A percentile compares a stretch with the other conserved stretches of the same genome.
Conservation (phyloP, 2,329 filamentous ascomycete genomes). For the Neofusicoccum cordaticola region DNA sequence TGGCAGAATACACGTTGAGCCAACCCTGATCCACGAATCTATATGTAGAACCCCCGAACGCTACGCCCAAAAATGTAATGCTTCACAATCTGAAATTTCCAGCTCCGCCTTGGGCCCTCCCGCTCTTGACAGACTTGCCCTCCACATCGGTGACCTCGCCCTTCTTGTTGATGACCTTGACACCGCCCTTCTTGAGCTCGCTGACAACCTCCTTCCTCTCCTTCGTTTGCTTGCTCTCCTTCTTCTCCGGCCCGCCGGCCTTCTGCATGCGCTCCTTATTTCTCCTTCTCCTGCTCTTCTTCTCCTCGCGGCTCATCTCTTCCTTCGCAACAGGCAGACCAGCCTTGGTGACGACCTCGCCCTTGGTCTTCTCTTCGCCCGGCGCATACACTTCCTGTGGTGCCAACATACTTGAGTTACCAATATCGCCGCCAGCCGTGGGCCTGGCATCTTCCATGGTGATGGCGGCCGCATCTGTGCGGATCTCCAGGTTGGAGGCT, state of each 20-base stretch:
- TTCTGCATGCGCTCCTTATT: slow-evolving; percentile 84
- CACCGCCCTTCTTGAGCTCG: slow-evolving; percentile 77
- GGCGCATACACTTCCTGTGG: slow-evolving; percentile 92
- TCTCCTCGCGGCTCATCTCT: slow-evolving; percentile 87
- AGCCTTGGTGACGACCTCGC: slow-evolving; percentile 74
- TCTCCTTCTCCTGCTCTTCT: slow-evolving; percentile 69
- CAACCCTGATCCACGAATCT: neutral
- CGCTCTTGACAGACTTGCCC: slow-evolving; percentile 64
- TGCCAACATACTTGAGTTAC: slow-evolving; percentile 70
- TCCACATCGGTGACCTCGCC: slow-evolving; percentile 81
- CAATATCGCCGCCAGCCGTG: slow-evolving; percentile 71
- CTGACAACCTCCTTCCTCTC: slow-evolving; percentile 59
- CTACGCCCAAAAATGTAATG: neutral
- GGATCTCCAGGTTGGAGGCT: slow-evolving; percentile 77
- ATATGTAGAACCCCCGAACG: neutral
- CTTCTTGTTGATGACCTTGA: slow-evolving; percentile 88
- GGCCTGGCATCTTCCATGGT: slow-evolving; percentile 95
- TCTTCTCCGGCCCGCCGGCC: slow-evolving; percentile 46
- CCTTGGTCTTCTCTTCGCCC: slow-evolving; percentile 63
- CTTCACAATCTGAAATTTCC: slow-evolving; percentile 33
- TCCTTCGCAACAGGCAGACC: slow-evolving; percentile 76
- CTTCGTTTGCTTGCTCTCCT: slow-evolving; percentile 58
- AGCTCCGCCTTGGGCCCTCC: slow-evolving; percentile 25
- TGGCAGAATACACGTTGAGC: too few species aligned
- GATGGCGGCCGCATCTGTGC: slow-evolving; percentile 87